Conservation (phyloP, 2,329 filamentous ascomycete genomes). For the Fusarium denticulatum region DNA sequence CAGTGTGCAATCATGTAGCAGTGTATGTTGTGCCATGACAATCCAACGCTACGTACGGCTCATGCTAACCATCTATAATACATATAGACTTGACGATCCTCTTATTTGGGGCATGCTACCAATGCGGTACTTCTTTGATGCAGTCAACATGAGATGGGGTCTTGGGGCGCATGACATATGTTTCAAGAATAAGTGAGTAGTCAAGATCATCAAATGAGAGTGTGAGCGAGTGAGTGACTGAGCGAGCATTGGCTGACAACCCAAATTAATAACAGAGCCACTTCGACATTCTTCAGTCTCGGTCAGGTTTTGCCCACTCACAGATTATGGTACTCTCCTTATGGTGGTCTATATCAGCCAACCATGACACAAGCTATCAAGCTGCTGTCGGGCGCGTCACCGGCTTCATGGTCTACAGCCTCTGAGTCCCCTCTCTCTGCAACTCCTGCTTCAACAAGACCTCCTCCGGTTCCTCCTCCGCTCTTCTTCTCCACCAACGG, state of each 20-base stretch:
- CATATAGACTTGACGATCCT: constrained; percentile 87
- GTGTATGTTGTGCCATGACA: constrained; percentile 51
- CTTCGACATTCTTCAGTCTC: constrained; percentile 83
- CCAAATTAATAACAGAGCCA: constrained; percentile 58
- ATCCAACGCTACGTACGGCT: neutral
- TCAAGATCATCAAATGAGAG: neutral
- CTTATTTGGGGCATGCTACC: constrained; percentile 93
- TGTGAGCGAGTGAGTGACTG: neutral
- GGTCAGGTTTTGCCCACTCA: constrained; percentile 94
- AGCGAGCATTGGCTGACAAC: neutral
- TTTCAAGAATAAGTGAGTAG: constrained; percentile 80
- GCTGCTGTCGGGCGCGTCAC: constrained; percentile 70
- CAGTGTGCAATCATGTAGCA: constrained; percentile 63
- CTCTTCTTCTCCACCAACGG: constrained; percentile 73
- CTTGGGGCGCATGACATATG: constrained; percentile 96
- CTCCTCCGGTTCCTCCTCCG: constrained; percentile 39
- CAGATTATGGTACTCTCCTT: constrained; percentile 77
- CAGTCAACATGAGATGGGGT: constrained; percentile 84
- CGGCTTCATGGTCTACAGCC: constrained; percentile 36
- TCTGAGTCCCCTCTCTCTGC: constrained; percentile 12
- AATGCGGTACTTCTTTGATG: constrained; percentile 74
- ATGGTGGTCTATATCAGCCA: constrained; percentile 89
- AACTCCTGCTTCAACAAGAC: constrained; percentile 2
- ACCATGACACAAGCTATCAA: constrained; percentile 87
- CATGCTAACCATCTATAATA: constrained; percentile 4